Conservation (phyloP, 306 rosid species). For the Begonia fuchsioides region DNA sequence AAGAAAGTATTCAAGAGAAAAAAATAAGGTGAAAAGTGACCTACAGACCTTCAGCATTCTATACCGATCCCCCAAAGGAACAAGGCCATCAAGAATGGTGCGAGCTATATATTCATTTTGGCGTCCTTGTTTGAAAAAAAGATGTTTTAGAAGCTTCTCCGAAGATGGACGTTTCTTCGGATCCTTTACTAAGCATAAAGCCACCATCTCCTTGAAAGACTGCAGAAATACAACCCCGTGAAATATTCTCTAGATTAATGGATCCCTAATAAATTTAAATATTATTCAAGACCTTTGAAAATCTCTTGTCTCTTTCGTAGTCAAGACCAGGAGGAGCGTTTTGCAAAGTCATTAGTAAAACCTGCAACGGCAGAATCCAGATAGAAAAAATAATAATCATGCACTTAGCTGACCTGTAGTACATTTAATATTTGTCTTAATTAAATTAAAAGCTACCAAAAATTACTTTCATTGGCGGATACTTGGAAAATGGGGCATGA, state of each 20-base stretch:
- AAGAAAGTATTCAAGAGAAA: slow-evolving; percentile 2
- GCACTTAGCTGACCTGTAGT: slow-evolving; percentile 7
- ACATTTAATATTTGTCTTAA: not conserved
- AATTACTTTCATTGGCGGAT: slow-evolving; percentile 95
- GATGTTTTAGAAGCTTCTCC: slow-evolving; percentile 84
- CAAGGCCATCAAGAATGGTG: slow-evolving; percentile 62
- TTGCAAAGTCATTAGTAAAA: slow-evolving; percentile 90
- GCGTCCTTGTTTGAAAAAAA: slow-evolving; percentile 79
- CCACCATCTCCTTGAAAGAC: slow-evolving; percentile 90
- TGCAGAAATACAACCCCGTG: slow-evolving; percentile 22
- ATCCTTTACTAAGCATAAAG: slow-evolving; percentile 90
- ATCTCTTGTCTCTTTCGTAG: slow-evolving; percentile 88
- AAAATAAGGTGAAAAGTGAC: slow-evolving; percentile 15
- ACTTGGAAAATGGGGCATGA: slow-evolving; percentile 96
- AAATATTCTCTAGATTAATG: slow-evolving; percentile 12
- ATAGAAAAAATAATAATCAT: not conserved
- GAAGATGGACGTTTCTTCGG: slow-evolving; percentile 94
- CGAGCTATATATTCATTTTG: slow-evolving; percentile 45
- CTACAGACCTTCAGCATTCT: slow-evolving; percentile 58
- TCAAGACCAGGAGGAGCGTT: slow-evolving; percentile 99
- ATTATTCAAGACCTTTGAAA: slow-evolving; percentile 69
- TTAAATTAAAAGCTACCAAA: slow-evolving; percentile 5
- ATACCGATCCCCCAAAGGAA: slow-evolving; percentile 85
- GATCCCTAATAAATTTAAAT: slow-evolving; percentile 16
- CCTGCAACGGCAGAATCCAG: slow-evolving; percentile 31